A percentile compares a stretch with the other conserved stretches of the same genome.
Conservation (phyloP, 1,284 basidiomycete genomes). For the Sanghuangporus baumii region DNA sequence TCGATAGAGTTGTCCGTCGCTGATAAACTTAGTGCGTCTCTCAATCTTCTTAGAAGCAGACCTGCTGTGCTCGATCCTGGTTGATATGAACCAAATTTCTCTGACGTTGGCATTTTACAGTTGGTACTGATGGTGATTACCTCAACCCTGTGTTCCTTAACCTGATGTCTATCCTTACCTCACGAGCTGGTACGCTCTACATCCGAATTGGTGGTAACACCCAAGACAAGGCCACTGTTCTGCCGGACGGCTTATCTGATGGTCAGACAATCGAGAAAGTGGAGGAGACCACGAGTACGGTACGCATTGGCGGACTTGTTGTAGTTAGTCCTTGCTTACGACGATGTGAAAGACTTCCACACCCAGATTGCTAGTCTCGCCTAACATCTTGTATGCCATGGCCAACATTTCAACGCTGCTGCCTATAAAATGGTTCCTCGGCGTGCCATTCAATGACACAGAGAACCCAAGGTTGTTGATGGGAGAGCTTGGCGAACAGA, state of each 20-base stretch:
- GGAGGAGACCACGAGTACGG: conserved; percentile 34
- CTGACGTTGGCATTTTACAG: neutral
- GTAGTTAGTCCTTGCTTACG: neutral
- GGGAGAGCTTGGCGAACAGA: conserved; percentile 39
- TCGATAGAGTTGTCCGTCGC: conserved; percentile 70
- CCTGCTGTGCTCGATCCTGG: conserved; percentile 46
- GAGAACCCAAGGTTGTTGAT: conserved; percentile 48
- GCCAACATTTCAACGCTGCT: conserved; percentile 34
- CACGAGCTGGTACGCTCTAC: conserved; percentile 51
- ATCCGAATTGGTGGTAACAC: conserved; percentile 76
- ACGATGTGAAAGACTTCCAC: conserved; percentile 27
- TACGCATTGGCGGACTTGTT: conserved; percentile 24
- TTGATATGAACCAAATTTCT: conserved; percentile 24
- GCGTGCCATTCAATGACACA: conserved; percentile 49
- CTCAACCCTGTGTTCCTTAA: conserved; percentile 68
- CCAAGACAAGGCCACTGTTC: conserved; percentile 56
- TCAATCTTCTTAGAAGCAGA: neutral
- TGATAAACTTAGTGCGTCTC: conserved; percentile 51
- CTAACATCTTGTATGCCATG: conserved; percentile 37
- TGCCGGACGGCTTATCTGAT: conserved; percentile 35
- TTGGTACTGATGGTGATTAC: conserved; percentile 18
- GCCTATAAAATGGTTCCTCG: conserved; percentile 40
- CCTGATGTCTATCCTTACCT: conserved; percentile 60
- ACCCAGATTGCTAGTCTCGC: conserved; percentile 37
- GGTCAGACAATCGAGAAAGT: conserved; percentile 48